Evolutionary conservation across 352 stramenopile genomes (phyloP).

Genomic region (Phytophthora crassamura): DNA sequence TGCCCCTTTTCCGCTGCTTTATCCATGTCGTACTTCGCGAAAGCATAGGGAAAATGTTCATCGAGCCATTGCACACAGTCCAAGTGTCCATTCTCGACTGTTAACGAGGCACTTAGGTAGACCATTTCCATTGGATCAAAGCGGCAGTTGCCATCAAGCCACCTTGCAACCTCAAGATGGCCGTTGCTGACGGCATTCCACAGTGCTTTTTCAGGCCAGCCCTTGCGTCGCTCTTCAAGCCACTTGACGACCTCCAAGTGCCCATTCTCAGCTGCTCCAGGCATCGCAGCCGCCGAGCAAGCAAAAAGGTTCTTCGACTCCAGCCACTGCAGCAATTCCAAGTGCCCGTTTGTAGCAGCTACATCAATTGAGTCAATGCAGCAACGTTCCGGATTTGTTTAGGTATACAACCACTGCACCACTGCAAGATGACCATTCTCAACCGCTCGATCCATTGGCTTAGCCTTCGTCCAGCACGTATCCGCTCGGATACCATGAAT

Average conservation of each 20-base stretch:
- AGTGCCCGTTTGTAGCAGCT: slow-evolving; percentile 3
- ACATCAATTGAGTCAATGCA: not conserved
- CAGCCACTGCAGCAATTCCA: slow-evolving; percentile 9
- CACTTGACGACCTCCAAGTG: slow-evolving; percentile 3
- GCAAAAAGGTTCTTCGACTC: not conserved
- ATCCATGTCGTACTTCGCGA: not conserved
- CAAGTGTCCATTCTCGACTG: not conserved
- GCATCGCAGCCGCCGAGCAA: not conserved
- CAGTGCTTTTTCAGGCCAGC: not conserved
- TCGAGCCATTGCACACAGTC: not conserved
- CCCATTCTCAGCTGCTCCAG: slow-evolving; percentile 1
- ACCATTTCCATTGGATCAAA: too few species aligned
- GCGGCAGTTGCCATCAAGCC: not conserved
- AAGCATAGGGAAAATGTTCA: not conserved
- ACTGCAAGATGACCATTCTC: not conserved
- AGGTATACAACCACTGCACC: not conserved
- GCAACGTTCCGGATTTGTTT: not conserved
- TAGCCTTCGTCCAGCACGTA: not conserved
- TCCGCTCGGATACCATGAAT: not conserved
- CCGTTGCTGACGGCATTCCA: not conserved
- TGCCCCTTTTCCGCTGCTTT: not conserved
- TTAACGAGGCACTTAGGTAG: too few species aligned
- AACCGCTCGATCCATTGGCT: not conserved
- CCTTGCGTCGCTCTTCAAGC: not conserved
- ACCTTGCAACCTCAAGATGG: not conserved